Base-by-base conservation (phyloP, 176 grass and related monocot genomes). In the Aegilops bicornis region DNA sequence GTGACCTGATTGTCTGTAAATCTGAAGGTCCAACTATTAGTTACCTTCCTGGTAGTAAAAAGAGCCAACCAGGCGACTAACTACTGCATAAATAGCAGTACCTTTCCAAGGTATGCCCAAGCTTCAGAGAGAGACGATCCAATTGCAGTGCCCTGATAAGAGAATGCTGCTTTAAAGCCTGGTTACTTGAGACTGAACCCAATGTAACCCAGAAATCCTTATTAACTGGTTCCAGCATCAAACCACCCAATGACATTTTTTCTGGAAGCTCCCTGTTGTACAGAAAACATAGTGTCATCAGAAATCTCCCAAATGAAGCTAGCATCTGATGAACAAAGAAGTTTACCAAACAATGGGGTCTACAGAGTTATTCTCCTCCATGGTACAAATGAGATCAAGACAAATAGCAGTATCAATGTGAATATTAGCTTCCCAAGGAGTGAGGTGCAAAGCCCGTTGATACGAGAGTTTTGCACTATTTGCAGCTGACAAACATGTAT, bases 61-160 rank as follows among this genome's bases (percentile, higher is more conserved):
- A 59, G 83, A 78, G 62, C 24, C 22, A 81, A 89, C 45, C 78
- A 84, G 27, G 59, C 12, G 66, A 89, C 76, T 48, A 87, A 23
- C 7, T 42, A 23, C 73, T 14, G 48, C 16, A 69, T 75, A 68
- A 75, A 84, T 43, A 61, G 61, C 63, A 83, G 69, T 93, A 98
- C 96, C 90, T 94, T 98, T 77, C 96, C 96, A 82, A 98, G 91
- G 74, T 84, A 94, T 50, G 96, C 93, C 96, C 96, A 98, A 79
- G 96, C 91, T 86, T 89, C 88, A 61, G 93, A 90, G 22, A 94
- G 87, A 83, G 93, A 94, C 84, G 80, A 79, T 98, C 96, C 22
- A 98, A 68, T 72, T 98, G 91, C 79, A 98, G 77, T 54, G 85
- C 93, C 76, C 96, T 90, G 81, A 98, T 92, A 69, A 96, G 75